Conservation (phyloP, 2,329 filamentous ascomycete genomes). For the Endocalyx cinctus region DNA sequence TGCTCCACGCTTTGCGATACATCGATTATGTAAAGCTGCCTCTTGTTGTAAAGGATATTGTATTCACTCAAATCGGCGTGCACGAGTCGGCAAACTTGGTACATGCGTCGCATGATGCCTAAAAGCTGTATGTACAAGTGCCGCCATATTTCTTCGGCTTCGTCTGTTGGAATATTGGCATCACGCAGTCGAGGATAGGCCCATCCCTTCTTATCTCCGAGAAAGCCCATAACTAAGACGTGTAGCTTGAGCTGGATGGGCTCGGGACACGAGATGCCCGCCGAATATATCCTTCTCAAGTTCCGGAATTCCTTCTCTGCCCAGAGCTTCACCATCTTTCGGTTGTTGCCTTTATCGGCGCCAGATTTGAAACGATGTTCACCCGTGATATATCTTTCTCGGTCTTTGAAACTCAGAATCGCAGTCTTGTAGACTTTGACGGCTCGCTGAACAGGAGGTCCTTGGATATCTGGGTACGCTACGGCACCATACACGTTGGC, state of each 20-base stretch:
- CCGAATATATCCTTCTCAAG: slow-evolving; percentile 73
- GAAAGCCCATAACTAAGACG: slow-evolving; percentile 89
- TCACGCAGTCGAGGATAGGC: slow-evolving; percentile 87
- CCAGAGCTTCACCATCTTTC: slow-evolving; percentile 98
- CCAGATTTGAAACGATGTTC: slow-evolving; percentile 89
- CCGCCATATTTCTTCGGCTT: slow-evolving; percentile 69
- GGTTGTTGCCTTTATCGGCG: slow-evolving; percentile 90
- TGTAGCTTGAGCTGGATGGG: slow-evolving; percentile 87
- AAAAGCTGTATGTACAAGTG: slow-evolving; percentile 78
- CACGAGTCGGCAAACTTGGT: slow-evolving; percentile 85
- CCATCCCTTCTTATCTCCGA: slow-evolving; percentile 82
- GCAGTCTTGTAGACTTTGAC: slow-evolving; percentile 99
- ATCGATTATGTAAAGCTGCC: slow-evolving; percentile 87
- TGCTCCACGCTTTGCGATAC: slow-evolving; percentile 97
- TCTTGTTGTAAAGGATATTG: slow-evolving; percentile 86
- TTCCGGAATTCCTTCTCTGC: slow-evolving; percentile 98
- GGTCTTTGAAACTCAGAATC: slow-evolving; percentile 96
- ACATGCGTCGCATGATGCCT: slow-evolving; percentile 86
- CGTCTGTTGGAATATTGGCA: slow-evolving; percentile 66
- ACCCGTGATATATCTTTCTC: slow-evolving; percentile 91
- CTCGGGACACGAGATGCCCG: slow-evolving; percentile 86
- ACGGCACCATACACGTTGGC: slow-evolving; percentile 96
- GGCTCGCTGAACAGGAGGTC: slow-evolving; percentile 65
- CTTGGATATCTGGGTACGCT: slow-evolving; percentile 50
- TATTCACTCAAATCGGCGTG: slow-evolving; percentile 98